Conservation (phyloP, 192 early-diverging fungal genomes). For the Tieghemiomyces parasiticus region DNA sequence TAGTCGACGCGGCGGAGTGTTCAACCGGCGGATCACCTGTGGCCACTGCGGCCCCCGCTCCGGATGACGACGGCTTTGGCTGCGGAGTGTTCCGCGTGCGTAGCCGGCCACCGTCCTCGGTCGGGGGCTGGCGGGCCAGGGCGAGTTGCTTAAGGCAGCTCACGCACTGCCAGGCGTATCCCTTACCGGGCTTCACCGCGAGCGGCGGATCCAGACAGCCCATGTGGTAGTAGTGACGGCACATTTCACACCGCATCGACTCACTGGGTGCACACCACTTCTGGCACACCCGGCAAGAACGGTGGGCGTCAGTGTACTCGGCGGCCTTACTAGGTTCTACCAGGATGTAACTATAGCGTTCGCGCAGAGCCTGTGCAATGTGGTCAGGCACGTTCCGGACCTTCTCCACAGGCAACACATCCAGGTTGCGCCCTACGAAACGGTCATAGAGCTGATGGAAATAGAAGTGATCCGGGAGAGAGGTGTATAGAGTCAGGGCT, state of each 20-base stretch:
- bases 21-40: no score
- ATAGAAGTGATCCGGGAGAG: slow-evolving; percentile 61
- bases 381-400: slow-evolving; percentile 69
- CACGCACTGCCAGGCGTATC: slow-evolving; percentile 78
- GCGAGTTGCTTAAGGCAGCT: slow-evolving; percentile 34
- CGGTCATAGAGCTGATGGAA: slow-evolving; percentile 82
- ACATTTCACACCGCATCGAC: slow-evolving; percentile 61
- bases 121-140: no score
- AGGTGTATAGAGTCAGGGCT: slow-evolving; percentile 42
- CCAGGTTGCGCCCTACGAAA: slow-evolving; percentile 75
- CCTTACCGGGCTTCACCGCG: slow-evolving; percentile 58
- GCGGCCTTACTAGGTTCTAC: slow-evolving; percentile 69
- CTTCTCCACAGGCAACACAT: slow-evolving; percentile 62
- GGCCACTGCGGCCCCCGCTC: no score
- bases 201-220: slow-evolving; percentile 69
- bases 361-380: slow-evolving; percentile 41
- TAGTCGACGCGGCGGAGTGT: not conserved
- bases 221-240: slow-evolving; percentile 67
- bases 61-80: not conserved
- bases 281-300: slow-evolving; percentile 53
- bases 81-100: not conserved
- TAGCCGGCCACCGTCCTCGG: not conserved
- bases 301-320: slow-evolving; percentile 51
- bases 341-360: slow-evolving; percentile 69
- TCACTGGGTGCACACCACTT: slow-evolving; percentile 51